Conservation (phyloP, 2,329 filamentous ascomycete species). For the Pestalotiopsis sp. region DNA sequence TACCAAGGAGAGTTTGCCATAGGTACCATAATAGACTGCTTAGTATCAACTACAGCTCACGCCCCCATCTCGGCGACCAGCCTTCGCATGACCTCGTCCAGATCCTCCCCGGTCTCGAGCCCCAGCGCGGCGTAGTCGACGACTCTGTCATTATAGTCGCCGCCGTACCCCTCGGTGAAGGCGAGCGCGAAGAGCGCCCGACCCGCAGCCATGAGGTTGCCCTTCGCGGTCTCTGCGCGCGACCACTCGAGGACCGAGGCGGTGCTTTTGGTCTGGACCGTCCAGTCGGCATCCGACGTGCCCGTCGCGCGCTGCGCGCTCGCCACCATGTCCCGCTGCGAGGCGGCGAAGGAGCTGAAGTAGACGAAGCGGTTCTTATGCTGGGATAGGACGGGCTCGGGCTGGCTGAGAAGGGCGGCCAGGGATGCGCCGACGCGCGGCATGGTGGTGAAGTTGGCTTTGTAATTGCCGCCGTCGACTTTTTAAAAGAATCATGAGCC, state of each 20-base stretch:
- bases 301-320: constrained; percentile 36
- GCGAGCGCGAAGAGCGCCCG: constrained; percentile 29
- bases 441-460: constrained; percentile 32
- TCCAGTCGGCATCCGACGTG: constrained; percentile 32
- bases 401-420: constrained; percentile 36
- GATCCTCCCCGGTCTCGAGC: constrained; percentile 19
- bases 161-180: constrained; percentile 34
- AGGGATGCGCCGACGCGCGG: constrained; percentile 36
- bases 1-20: no score
- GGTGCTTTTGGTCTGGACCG: constrained; percentile 22
- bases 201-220: constrained; percentile 19
- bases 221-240: constrained; percentile 16
- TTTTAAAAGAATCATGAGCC: not conserved
- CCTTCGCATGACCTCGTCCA: constrained; percentile 1
- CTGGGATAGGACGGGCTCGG: constrained; percentile 30
- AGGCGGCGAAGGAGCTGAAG: constrained; percentile 37
- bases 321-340: constrained; percentile 36
- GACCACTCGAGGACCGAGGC: constrained; percentile 21
- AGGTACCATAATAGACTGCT: no score
- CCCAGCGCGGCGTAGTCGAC: constrained; percentile 28
- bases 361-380: constrained; percentile 35
- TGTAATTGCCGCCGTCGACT: constrained; percentile 24
- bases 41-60: not conserved
- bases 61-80: constrained; percentile 1
- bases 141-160: constrained; percentile 34